A percentile compares a stretch with the other conserved stretches of the same genome.
phyloP scores from a whole-genome alignment of 2,329 filamentous ascomycete species.

The Ophiostoma sp. region DNA sequence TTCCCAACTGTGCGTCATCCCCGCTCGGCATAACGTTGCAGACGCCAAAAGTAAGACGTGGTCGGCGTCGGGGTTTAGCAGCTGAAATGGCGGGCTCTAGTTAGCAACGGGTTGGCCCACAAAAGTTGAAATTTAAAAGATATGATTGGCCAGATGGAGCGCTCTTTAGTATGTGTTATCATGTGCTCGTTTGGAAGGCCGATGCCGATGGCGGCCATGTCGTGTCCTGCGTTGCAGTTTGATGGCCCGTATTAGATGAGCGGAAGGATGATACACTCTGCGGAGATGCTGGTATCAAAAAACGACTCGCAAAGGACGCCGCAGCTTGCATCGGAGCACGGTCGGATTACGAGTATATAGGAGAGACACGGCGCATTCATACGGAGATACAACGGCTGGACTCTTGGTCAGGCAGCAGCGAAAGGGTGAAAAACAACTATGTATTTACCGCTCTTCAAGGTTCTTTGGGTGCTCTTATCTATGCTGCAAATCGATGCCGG shows the following conservation, averaged over 20 bases:
- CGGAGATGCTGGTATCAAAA: not conserved
- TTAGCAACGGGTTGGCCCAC: not conserved
- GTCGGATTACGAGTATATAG: constrained; percentile 4
- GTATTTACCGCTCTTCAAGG: not conserved
- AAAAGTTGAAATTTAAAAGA: not conserved
- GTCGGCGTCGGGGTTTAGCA: constrained; percentile 6
- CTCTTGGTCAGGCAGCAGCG: not conserved
- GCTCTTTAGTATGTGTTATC: not conserved
- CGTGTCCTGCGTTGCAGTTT: not conserved
- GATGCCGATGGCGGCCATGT: constrained; percentile 3
- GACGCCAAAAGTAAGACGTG: not conserved
- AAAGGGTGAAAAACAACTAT: not conserved
- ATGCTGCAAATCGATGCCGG: not conserved
- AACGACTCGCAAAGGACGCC: not conserved
- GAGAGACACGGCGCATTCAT: not conserved
- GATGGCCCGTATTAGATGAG: not conserved
- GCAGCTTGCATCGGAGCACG: not conserved
- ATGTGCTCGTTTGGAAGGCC: not conserved
- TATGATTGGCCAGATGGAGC: not conserved
- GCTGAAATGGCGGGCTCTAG: not conserved
- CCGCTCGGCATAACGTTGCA: constrained; percentile 12
- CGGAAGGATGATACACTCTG: not conserved
- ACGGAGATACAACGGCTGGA: not conserved
- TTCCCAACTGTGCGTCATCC: not conserved
- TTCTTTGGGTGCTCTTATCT: not conserved